Conservation (phyloP, 139 green algal species). For the Chlamydomonas incerta region DNA sequence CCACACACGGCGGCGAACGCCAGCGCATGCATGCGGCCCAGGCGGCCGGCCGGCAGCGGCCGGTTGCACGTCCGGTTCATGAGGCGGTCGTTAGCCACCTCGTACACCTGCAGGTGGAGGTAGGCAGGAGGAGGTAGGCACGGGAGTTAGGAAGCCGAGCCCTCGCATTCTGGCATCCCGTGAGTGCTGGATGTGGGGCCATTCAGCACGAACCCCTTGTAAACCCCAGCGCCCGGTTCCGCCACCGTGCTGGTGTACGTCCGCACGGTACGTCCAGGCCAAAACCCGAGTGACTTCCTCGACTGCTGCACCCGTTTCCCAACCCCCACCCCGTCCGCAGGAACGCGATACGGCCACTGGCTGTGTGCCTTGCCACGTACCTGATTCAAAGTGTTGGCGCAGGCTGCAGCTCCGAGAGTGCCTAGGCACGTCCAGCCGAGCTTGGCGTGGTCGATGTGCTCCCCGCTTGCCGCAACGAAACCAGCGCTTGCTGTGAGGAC, state of each 20-base stretch:
- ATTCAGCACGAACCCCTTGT: too few relatives aligned
- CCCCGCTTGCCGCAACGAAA: conserved; percentile 84
- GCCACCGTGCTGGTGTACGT: too few relatives aligned
- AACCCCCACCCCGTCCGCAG: too few relatives aligned
- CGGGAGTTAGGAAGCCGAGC: too few relatives aligned
- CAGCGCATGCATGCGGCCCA: conserved; percentile 77
- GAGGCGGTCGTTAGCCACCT: conserved; percentile 81
- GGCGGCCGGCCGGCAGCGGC: conserved; percentile 90
- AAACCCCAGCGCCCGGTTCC: too few relatives aligned
- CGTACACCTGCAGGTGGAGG: conserved; percentile 76
- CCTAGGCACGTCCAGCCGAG: conserved; percentile 89
- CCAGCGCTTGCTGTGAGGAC: conserved; percentile 89
- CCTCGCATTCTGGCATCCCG: too few relatives aligned
- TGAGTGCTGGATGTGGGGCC: too few relatives aligned
- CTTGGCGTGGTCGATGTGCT: conserved; percentile 73
- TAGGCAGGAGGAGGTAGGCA: too few relatives aligned
- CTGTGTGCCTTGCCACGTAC: not conserved
- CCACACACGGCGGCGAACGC: conserved; percentile 86
- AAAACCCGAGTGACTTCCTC: too few relatives aligned
- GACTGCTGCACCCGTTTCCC: too few relatives aligned
- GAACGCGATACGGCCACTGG: too few relatives aligned
- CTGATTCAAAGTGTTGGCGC: conserved; percentile 98
- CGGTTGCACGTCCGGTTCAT: conserved; percentile 93
- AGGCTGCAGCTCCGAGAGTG: conserved; percentile 87
- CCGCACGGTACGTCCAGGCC: too few relatives aligned